Percentiles rank a stretch among this genome's conserved stretches.
phyloP scores from a whole-genome alignment of 352 stramenopile genomes.

The Phytophthora ramorum region DNA sequence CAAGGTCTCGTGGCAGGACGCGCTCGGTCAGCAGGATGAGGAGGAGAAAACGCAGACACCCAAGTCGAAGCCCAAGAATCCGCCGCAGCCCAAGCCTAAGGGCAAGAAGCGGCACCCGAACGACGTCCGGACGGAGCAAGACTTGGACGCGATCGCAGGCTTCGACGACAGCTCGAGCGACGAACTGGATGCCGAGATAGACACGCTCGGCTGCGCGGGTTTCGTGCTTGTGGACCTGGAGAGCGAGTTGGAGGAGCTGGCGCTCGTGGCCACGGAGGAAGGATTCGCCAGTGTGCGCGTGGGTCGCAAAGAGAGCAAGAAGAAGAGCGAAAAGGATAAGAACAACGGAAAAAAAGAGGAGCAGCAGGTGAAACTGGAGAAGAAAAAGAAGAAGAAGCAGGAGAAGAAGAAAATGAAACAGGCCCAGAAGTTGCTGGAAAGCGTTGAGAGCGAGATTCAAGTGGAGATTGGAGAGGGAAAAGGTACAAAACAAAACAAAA shows the following conservation, averaged over 20 bases:
- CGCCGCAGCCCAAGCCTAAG: conserved; percentile 13
- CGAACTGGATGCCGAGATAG: conserved; percentile 29
- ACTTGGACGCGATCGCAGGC: conserved; percentile 37
- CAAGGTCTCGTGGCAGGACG: conserved; percentile 45
- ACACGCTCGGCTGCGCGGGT: conserved; percentile 33
- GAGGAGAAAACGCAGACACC: conserved; percentile 21
- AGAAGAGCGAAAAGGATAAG: conserved; percentile 27
- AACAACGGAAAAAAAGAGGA: conserved; percentile 5
- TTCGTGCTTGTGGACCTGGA: conserved; percentile 56
- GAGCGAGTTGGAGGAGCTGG: conserved; percentile 51
- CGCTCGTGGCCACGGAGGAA: conserved; percentile 38
- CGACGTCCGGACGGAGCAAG: conserved; percentile 41
- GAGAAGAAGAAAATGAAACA: conserved; percentile 35
- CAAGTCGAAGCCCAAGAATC: conserved; percentile 17
- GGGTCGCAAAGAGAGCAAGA: conserved; percentile 7
- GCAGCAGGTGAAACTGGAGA: conserved; percentile 9
- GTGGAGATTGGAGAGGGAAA: conserved; percentile 13
- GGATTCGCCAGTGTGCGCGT: conserved; percentile 22
- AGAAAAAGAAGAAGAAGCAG: conserved; percentile 9
- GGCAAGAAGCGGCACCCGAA: conserved; percentile 37
- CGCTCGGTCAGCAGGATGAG: conserved; percentile 21
- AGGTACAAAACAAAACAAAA: conserved; percentile 29
- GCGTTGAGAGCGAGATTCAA: neutral
- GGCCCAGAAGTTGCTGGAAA: conserved; percentile 33
- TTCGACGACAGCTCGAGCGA: conserved; percentile 39